These are phyloP conservation scores for Erythrobasidium hasegawianum DNA, from an alignment of 1,284 basidiomycete species.

Conservation along the genomic window DNA sequence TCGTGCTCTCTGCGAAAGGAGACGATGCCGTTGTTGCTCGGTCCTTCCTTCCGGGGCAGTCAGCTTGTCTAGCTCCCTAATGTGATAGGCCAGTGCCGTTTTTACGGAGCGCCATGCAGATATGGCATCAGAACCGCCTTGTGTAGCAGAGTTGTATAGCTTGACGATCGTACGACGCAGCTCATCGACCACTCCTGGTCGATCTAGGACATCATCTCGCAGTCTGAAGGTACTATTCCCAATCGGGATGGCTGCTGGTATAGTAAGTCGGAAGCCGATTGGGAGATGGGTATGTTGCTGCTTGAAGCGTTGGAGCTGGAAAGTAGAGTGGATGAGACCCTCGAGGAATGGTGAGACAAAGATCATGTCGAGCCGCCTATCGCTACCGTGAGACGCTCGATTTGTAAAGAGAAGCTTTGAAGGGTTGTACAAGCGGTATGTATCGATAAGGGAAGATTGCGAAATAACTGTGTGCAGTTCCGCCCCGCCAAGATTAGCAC, in stretches of 20 bases:
- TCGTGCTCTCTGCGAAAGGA: too few relatives aligned
- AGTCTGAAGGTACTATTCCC: constrained; percentile 8
- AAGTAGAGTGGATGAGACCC: constrained; percentile 3
- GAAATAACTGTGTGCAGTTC: background rate
- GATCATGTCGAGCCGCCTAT: constrained; percentile 13
- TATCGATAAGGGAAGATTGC: background rate
- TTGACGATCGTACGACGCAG: too few relatives aligned
- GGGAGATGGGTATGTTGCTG: constrained; percentile 10
- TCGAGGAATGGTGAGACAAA: background rate
- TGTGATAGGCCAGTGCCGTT: too few relatives aligned
- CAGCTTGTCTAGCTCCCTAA: too few relatives aligned
- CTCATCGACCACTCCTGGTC: too few relatives aligned
- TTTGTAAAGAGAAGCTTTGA: constrained; percentile 3
- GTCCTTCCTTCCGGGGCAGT: too few relatives aligned
- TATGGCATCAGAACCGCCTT: too few relatives aligned
- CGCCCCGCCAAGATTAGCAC: background rate
- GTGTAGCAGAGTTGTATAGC: too few relatives aligned
- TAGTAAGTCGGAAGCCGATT: background rate
- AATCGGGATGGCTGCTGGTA: constrained; percentile 6
- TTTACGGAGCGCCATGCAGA: too few relatives aligned
- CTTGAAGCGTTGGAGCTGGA: constrained; percentile 1
- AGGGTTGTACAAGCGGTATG: constrained; percentile 12
- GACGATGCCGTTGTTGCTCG: too few relatives aligned
- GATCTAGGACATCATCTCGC: too few relatives aligned
- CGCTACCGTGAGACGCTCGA: constrained; percentile 1